phyloP scores from a whole-genome alignment of 2,329 filamentous ascomycete genomes.

The Ophiosphaerella korrae region DNA sequence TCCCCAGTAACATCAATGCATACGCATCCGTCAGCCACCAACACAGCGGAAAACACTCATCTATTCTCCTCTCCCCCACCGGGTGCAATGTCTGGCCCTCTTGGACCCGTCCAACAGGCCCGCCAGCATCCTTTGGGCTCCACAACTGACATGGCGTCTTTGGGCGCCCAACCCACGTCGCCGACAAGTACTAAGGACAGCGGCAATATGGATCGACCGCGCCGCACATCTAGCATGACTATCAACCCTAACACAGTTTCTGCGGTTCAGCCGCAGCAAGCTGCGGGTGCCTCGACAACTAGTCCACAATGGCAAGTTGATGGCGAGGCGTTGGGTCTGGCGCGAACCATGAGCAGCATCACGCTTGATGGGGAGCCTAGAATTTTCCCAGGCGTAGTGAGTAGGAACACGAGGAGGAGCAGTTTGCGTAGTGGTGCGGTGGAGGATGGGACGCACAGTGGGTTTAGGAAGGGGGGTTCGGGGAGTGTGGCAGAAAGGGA shows the following conservation, averaged over 20 bases:
- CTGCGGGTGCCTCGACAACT: conserved; percentile 9
- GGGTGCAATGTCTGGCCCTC: conserved; percentile 33
- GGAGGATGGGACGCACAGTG: conserved; percentile 22
- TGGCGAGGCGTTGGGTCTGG: conserved; percentile 23
- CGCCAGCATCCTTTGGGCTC: conserved; percentile 38
- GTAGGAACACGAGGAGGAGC: conserved; percentile 48
- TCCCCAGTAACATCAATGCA: conserved; percentile 50
- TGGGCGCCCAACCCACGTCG: conserved; percentile 29
- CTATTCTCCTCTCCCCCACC: conserved; percentile 36
- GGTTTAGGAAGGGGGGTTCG: conserved; percentile 5
- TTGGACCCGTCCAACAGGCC: conserved; percentile 43
- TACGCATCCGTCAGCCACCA: conserved; percentile 47
- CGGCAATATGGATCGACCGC: conserved; percentile 27
- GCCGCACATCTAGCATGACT: conserved; percentile 38
- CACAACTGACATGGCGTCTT: conserved; percentile 18
- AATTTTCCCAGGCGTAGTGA: conserved; percentile 74
- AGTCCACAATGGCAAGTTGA: conserved; percentile 12
- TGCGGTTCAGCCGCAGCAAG: conserved; percentile 18
- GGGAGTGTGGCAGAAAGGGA: conserved; percentile 13
- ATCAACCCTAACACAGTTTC: conserved; percentile 28
- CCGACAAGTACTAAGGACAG: conserved; percentile 27
- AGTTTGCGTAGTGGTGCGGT: conserved; percentile 28
- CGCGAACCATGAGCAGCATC: conserved; percentile 30
- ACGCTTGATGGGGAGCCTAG: conserved; percentile 63
- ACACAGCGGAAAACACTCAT: conserved; percentile 40